Base-by-base conservation (phyloP, 768 basidiomycete genomes). In the Leccinum imitatum region DNA sequence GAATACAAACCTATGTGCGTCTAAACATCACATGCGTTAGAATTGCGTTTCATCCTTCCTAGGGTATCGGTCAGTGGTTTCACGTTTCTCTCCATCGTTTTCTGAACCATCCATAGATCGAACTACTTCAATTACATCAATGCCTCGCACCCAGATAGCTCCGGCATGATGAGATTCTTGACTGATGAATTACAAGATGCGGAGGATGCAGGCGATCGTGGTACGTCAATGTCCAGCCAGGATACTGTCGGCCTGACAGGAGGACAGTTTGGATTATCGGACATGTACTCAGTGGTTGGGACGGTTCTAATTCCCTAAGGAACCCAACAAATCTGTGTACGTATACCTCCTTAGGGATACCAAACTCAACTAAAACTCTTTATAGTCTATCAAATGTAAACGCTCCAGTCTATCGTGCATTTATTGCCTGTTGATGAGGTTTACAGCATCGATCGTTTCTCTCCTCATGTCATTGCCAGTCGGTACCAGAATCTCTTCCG, bases 71-170 rank as follows among this genome's bases (percentile, higher is more conserved):
- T 76, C 53, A 55, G 66, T 57, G 25, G 3, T 13, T 52, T 47
- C 23, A 15, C 31, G 57, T 46, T 64, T 58, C 62, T 50, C 6
- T 17, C 21, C 9, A 4, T 50, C 19, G 19, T 54, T 23, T 57
- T 57, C 63, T 61, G 37, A 63, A 7, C 41, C 37, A 50, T 52
- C 46, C 57, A 63, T 62, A 85, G 85, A 53, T 77, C 84, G 13
- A 92, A 92, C 69, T 84, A 82, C 63, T 89, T 90, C 75, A 88
- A 87, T 70, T 92, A 87, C 67, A 86, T 91, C 74, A 89, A 91
- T 65, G 79, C 89, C 67, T 85, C 84, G 23, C 70, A 82, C 25
- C 82, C 86, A 11, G 90, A 92, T 71, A 77, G 78, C 44, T 90
- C 87, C 48, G 89, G 90, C 21, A 88, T 91, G 84, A 76, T 91